Conservation (phyloP, 2,329 filamentous ascomycete species). For the Penicillium sp. region DNA sequence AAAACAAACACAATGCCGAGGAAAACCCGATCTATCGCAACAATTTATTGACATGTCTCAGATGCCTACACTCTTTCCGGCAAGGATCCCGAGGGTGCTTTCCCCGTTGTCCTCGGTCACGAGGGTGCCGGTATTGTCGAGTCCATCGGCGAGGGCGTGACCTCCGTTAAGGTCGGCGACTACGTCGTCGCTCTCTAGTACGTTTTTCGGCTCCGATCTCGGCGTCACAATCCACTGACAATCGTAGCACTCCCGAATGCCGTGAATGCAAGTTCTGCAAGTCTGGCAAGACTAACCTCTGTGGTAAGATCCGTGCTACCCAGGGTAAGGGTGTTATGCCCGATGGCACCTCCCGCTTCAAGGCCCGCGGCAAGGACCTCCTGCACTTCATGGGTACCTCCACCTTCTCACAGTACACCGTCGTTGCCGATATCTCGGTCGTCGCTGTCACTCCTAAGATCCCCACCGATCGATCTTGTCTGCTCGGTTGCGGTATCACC, state of each 20-base stretch:
- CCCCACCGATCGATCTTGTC: conserved; percentile 91
- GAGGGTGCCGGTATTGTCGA: conserved; percentile 91
- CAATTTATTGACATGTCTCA: conserved; percentile 33
- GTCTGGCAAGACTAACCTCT: conserved; percentile 98
- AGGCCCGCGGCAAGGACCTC: conserved; percentile 88
- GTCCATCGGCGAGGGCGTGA: conserved; percentile 92
- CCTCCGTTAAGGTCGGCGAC: conserved; percentile 89
- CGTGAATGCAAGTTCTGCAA: conserved; percentile 99
- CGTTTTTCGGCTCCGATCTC: conserved; percentile 29
- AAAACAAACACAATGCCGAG: neutral
- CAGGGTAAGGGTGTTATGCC: conserved; percentile 97
- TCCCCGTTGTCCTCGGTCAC: conserved; percentile 85
- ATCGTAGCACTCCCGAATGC: conserved; percentile 87
- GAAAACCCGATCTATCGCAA: neutral
- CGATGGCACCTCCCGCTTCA: conserved; percentile 92
- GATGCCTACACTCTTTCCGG: conserved; percentile 94
- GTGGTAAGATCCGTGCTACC: conserved; percentile 96
- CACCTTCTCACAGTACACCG: conserved; percentile 98
- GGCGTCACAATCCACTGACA: neutral
- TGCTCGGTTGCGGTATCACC: conserved; percentile 97
- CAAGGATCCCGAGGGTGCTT: conserved; percentile 94
- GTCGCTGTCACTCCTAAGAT: conserved; percentile 89
- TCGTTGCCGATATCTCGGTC: conserved; percentile 97
- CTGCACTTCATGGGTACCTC: conserved; percentile 99
- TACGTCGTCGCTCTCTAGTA: conserved; percentile 88